phyloP scores from a whole-genome alignment of 768 basidiomycete species.

The Podaxis sp. region DNA sequence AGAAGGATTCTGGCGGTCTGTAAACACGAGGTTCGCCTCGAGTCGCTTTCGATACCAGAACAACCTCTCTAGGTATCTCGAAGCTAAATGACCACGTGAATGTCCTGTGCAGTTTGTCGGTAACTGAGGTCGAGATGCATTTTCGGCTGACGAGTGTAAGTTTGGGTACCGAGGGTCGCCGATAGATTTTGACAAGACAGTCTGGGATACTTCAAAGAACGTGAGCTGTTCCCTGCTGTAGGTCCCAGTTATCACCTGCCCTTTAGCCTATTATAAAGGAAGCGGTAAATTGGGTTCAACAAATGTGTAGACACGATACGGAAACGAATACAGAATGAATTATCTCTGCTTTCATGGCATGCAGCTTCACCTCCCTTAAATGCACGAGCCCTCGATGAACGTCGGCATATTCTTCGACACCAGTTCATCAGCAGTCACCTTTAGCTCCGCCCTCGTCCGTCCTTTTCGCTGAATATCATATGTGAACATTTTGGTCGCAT shows the following conservation, averaged over 20 bases:
- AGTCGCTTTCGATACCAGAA: slow-evolving; percentile 15
- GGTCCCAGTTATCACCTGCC: slow-evolving; percentile 35
- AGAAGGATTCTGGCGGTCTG: slow-evolving; percentile 34
- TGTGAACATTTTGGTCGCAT: slow-evolving; percentile 26
- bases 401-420: slow-evolving; percentile 30
- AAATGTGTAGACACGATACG: background rate
- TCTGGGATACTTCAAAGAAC: slow-evolving; percentile 29
- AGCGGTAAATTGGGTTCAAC: background rate
- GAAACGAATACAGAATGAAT: slow-evolving; percentile 45
- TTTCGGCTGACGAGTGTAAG: background rate
- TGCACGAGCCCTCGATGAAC: slow-evolving; percentile 28
- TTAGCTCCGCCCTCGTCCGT: slow-evolving; percentile 44
- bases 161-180: slow-evolving; percentile 23
- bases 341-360: slow-evolving; percentile 33
- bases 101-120: slow-evolving; percentile 29
- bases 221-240: slow-evolving; percentile 26
- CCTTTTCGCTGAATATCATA: slow-evolving; percentile 23
- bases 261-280: slow-evolving; percentile 24
- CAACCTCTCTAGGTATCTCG: slow-evolving; percentile 34
- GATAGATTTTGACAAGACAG: slow-evolving; percentile 33
- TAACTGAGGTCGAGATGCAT: slow-evolving; percentile 2
- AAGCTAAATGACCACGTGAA: slow-evolving; percentile 35
- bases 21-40: slow-evolving; percentile 20
- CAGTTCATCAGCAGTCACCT: slow-evolving; percentile 37
- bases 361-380: slow-evolving; percentile 30